Base-by-base conservation (phyloP, 495 filamentous ascomycete species). In the Daldinia concentrica region DNA sequence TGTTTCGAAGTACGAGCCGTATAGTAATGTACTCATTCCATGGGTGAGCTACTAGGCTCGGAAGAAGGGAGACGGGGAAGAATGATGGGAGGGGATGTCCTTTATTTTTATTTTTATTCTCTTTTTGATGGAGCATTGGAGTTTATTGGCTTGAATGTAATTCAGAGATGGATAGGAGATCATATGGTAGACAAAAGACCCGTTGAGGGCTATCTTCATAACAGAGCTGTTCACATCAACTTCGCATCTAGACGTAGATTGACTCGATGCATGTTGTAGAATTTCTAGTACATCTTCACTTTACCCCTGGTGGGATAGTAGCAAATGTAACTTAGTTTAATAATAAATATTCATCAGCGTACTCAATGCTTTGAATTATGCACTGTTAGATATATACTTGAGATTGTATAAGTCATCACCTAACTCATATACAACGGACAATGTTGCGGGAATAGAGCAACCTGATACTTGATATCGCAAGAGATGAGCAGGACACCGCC, bases 181-280 rank as follows among this genome's bases (percentile, higher is more conserved):
- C 22, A 69, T 26, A 37, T 45, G 69, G 45, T 72, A 72, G 69
- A 67, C 41, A 72, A 67, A 72, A 66, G 22, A 24, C 41, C 57
- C 26, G 29, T 14, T 12, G 45, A 54, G 58, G 64, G 54, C 59
- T 72, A 48, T 59, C 52, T 64, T 72, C 34, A 52, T 62, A 30
- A 55, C 63, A 62, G 17, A 50, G 15, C 37, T 54, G 27, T 72
- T 67, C 68, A 59, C 58, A 45, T 32, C 51, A 24, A 9, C 17
- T 48, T 54, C 7, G 15, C 26, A 15, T n/a, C 15, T 24, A 30
- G 27, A 29, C 17, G 24, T 30, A 15, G 4, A 14, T 29, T 15
- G 14, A 29, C 26, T 24, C 1, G n/a, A 48, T 48, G 8, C 43
- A 22, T 11, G 22, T 12, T 12, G 34, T 36, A 36, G 9, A 48